Evolutionary conservation across 2,329 filamentous ascomycete genomes (phyloP).

Genomic region (Venturia pyrina): DNA sequence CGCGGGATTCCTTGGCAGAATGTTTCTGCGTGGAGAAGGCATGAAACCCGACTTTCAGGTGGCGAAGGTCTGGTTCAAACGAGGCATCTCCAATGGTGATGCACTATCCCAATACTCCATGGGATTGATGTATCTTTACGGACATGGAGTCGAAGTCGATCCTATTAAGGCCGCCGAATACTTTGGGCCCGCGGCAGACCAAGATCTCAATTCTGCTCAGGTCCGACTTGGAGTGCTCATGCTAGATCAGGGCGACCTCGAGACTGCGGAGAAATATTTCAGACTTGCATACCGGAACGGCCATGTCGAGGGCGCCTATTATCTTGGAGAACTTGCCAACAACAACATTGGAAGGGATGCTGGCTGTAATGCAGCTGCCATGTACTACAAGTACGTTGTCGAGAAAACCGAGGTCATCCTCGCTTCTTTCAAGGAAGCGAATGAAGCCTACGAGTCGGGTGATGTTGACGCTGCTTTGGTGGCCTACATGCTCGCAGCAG

Average conservation of each 20-base stretch:
- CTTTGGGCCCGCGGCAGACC: slow-evolving; percentile 70
- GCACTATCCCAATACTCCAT: slow-evolving; percentile 75
- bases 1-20: slow-evolving; percentile 77
- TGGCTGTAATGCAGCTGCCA: slow-evolving; percentile 64
- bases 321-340: slow-evolving; percentile 77
- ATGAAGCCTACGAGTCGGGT: slow-evolving; percentile 68
- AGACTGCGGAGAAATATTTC: slow-evolving; percentile 73
- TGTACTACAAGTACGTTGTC: slow-evolving; percentile 81
- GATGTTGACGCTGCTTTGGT: slow-evolving; percentile 73
- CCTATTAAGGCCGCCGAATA: slow-evolving; percentile 61
- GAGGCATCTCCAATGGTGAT: slow-evolving; percentile 66
- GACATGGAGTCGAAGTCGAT: slow-evolving; percentile 62
- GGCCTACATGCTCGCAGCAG: slow-evolving; percentile 75
- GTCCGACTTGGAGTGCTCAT: slow-evolving; percentile 76
- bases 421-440: slow-evolving; percentile 74
- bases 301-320: slow-evolving; percentile 84
- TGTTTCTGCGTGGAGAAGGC: slow-evolving; percentile 83
- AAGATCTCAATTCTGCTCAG: slow-evolving; percentile 70
- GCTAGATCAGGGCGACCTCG: slow-evolving; percentile 78
- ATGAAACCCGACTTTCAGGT: slow-evolving; percentile 67
- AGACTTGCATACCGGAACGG: slow-evolving; percentile 74
- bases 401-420: slow-evolving; percentile 83
- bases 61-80: slow-evolving; percentile 73
- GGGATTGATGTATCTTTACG: slow-evolving; percentile 73
- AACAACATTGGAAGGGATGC: slow-evolving; percentile 71